phyloP scores from a whole-genome alignment of 805 yeast genomes.

The Starmerella sp. region DNA sequence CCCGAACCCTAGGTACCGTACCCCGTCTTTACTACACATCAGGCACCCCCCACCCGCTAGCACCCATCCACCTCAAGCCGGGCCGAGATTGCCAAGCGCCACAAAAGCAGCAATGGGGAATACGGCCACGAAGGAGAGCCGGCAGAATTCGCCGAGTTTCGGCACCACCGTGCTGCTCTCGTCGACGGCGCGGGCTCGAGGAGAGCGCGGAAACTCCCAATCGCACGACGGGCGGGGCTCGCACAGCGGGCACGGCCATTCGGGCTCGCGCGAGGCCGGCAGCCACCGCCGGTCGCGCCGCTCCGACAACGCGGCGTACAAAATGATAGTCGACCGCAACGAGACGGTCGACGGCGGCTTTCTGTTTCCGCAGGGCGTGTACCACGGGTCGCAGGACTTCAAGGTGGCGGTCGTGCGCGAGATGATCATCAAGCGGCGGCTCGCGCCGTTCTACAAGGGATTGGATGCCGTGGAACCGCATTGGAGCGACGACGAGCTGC shows the following conservation, averaged over 20 bases:
- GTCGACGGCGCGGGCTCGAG: not conserved
- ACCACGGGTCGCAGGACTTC: slow-evolving; percentile 64
- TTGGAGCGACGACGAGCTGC: slow-evolving; percentile 63
- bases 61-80: not conserved
- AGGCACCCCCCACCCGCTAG: not conserved
- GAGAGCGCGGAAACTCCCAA: not conserved
- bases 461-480: slow-evolving; percentile 61
- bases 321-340: slow-evolving; percentile 24
- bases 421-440: slow-evolving; percentile 53
- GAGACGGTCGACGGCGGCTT: slow-evolving; percentile 91
- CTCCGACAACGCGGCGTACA: slow-evolving; percentile 15
- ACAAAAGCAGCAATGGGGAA: slow-evolving; percentile 24
- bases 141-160: slow-evolving; percentile 4
- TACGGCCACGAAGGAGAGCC: slow-evolving; percentile 24
- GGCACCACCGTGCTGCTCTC: not conserved
- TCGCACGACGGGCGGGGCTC: not conserved
- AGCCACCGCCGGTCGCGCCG: slow-evolving; percentile 1
- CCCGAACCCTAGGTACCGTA: not conserved
- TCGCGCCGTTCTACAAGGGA: slow-evolving; percentile 89
- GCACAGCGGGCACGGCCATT: not conserved
- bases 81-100: not conserved
- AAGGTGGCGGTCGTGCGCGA: slow-evolving; percentile 60
- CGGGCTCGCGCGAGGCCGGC: not conserved
- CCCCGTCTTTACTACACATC: not conserved
- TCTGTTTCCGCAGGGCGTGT: slow-evolving; percentile 83